Base-by-base conservation (phyloP, 2,329 filamentous ascomycete genomes). In the Aspergillus melleus region DNA sequence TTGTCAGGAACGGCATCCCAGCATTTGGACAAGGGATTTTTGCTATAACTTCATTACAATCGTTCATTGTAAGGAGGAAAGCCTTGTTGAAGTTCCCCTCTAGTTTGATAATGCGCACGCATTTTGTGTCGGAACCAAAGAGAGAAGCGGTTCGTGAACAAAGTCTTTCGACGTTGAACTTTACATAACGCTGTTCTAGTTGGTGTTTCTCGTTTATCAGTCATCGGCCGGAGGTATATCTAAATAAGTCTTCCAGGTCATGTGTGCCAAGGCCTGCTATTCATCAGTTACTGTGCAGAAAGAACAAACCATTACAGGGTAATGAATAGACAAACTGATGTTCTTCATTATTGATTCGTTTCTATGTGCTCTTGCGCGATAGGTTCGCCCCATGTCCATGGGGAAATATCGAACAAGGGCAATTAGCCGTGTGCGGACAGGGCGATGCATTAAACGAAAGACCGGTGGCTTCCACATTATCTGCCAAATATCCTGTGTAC, bases 21-120 rank as follows among this genome's bases (percentile, higher is more conserved):
- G 68, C 67, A 60, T 69, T 71, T 11, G 59, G 64, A 62, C 61
- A 67, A 46, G 67, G 69, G 16, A 71, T 61, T 32, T 68, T 70
- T 36, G 63, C 67, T 26, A 72, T 62, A 29, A 70, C 60, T 52
- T 71, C 60, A 11, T 61, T 63, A 11, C 62, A 63, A 47, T 71
- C 52, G 12, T 64, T 52, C 60, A 69, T 69, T 14, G 61, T 66
- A 9, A 70, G 52, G 29, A 66, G 56, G 3, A 72, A 63, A 8
- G 68, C 69, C 55, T 69, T 68, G 59, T 70, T 70, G 36, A 39
- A 39, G 12, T 39, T 39, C 12, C 36, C 14, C 14, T 39, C 36
- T 6, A 39, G 1, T 6, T 39, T 39, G 2, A 6, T 14, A 39
- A n/a, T 39, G 36, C 12, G 36, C 36, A 39, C 12, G 12, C 14